Evolutionary conservation across 1,284 basidiomycete genomes (phyloP), one percentile per base, ranked within the genome.

Genomic region (Meira nashicola): DNA sequence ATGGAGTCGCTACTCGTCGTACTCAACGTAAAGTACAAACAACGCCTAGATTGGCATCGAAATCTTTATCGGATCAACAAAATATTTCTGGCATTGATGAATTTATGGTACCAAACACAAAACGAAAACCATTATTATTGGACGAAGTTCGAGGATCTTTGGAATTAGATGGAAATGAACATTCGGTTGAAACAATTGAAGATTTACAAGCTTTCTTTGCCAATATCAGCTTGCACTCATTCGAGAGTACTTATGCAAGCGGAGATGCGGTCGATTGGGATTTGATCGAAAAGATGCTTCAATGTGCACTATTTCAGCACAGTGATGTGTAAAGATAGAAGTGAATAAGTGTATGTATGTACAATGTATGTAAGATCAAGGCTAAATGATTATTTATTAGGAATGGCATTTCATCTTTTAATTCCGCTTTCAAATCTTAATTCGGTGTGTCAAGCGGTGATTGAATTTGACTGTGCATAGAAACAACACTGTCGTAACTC

Each of bases 181-280:
- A 33, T 33, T 33, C 28, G 8, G 25, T 48, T 48, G 4, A n/a
- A 12, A 48, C 17, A 12, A 48, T 48, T 15, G 46, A 48, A 12
- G 17, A 19, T 21, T 25, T 48, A 23, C 46, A 48, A 48, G 3
- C 46, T 3, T 48, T 48, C 25, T 48, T 48, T 48, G 46, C 46
- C 3, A 48, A 23, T 23, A 23, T 48, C 46, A 48, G 46, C 25
- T 23, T 48, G 12, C 12, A n/a, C 25, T 14, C 46, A 2, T 48
- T 48, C 12, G 17, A 48, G 23, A 23, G 12, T 14, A 48, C 46
- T 5, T 48, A 48, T 23, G 46, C 17, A n/a, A 21, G 46, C 25
- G 46, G 46, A 17, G 46, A 48, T 5, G 46, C 46, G 21, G 25
- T 48, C 17, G 46, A 48, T 48, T 48, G 46, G 46, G 17, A 25